A percentile compares a stretch with the other conserved stretches of the same genome.
Conservation (phyloP, 768 basidiomycete species). For the Hygrocybe coccinea region DNA sequence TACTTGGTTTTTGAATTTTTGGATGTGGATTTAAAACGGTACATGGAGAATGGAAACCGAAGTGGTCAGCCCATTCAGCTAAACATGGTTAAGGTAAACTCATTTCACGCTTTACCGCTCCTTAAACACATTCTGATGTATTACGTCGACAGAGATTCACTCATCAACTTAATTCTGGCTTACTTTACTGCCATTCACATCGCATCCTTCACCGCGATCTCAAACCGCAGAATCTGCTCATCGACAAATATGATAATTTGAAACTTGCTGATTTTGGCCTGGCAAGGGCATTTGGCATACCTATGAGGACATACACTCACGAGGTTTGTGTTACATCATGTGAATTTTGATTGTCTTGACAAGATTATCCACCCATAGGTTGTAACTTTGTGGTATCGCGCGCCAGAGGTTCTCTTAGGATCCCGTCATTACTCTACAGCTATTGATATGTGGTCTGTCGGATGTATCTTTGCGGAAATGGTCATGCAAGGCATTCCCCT, state of each 20-base stretch:
- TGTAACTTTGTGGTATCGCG: slow-evolving; percentile 98
- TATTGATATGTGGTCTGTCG: slow-evolving; percentile 99
- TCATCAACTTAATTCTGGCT: slow-evolving; percentile 83
- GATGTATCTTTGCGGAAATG: slow-evolving; percentile 99
- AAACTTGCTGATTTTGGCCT: slow-evolving; percentile 97
- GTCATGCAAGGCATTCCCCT: slow-evolving; percentile 83
- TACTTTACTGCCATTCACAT: slow-evolving; percentile 92
- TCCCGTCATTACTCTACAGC: slow-evolving; percentile 95
- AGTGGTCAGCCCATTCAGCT: slow-evolving; percentile 65
- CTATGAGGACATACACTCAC: slow-evolving; percentile 98
- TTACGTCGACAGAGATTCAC: slow-evolving; percentile 99
- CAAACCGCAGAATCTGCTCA: slow-evolving; percentile 93
- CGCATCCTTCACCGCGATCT: slow-evolving; percentile 96
- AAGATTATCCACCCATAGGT: slow-evolving; percentile 73
- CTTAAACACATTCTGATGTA: too few species aligned
- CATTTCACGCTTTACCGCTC: not conserved
- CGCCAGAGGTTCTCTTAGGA: slow-evolving; percentile 94
- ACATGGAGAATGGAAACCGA: slow-evolving; percentile 85
- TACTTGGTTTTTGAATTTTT: slow-evolving; percentile 98
- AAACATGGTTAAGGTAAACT: slow-evolving; percentile 74
- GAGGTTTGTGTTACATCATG: slow-evolving; percentile 56
- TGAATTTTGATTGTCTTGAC: too few species aligned
- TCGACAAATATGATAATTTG: slow-evolving; percentile 83
- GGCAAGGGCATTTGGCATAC: slow-evolving; percentile 95
- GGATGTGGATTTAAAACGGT: slow-evolving; percentile 93